Base-by-base conservation (phyloP, 164 flowering plant species). In the Liriodendron chinense region DNA sequence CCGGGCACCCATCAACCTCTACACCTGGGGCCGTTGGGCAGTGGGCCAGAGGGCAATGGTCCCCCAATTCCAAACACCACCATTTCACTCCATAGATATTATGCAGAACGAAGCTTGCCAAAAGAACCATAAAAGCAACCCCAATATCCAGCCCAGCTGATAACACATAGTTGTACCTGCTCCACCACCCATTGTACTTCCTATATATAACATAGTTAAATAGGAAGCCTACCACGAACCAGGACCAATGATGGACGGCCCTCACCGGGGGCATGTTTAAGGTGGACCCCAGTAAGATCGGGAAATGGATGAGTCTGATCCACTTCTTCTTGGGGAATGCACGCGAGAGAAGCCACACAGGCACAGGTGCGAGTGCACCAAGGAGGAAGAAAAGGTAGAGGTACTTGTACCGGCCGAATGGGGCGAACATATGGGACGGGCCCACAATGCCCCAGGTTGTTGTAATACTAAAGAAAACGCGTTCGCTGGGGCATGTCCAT, bases 101-200 rank as follows among this genome's bases (percentile, higher is more conserved):
- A 69, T 85, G 87, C 47, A 91, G 56, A 4, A 90, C n/a, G 74
- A 95, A 88, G 84, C 90, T 90, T 67, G 93, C 24, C 7, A 87
- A 34, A 49, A 93, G 90, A 47, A 84, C 91, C 98, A 95, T 93
- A 84, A 93, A 89, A 62, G 98, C 98, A 64, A 93, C 88, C 74
- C 97, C 97, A 23, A 96, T 96, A 82, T 92, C 98, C 63, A 93
- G 72, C 22, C 96, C 99, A 47, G 92, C 99, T 48, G 99, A 95
- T 21, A 93, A 89, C 69, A 92, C 81, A 69, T 93, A 95, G 66
- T 93, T 93, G 79, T 93, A 93, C 82, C 90, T 87, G 73, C 91
- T 92, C 98, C 98, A 95, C 98, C 97, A 93, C 50, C 77, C 65
- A 81, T 95, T 95, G 65, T 88, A 73, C 78, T 95, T 93, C 3